Evolutionary conservation across 2,329 filamentous ascomycete genomes (phyloP).

Genomic region (Stenocarpella maydis): DNA sequence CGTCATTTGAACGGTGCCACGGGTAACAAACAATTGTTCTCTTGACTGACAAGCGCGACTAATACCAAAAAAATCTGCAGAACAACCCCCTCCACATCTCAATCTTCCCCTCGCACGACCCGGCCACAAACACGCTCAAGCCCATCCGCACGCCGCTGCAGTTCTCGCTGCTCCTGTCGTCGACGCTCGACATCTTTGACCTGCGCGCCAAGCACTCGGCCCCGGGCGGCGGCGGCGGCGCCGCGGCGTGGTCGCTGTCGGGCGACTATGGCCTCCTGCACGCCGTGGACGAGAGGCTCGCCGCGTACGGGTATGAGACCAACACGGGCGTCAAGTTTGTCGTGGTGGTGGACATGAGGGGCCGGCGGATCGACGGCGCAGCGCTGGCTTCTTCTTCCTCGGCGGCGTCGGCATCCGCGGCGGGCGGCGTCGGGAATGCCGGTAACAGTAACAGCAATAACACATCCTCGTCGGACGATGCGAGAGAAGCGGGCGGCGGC

Average conservation of each 20-base stretch:
- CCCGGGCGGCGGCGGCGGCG: slow-evolving; percentile 51
- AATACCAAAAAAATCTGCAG: no score
- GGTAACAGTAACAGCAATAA: neutral
- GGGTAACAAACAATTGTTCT: no score
- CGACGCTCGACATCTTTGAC: slow-evolving; percentile 93
- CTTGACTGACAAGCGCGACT: no score
- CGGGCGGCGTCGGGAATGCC: no score
- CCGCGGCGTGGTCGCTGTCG: slow-evolving; percentile 55
- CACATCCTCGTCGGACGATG: slow-evolving; percentile 53
- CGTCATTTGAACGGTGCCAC: no score
- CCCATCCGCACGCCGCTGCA: slow-evolving; percentile 79
- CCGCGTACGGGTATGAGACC: slow-evolving; percentile 94
- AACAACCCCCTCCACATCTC: slow-evolving; percentile 96
- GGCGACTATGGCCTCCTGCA: slow-evolving; percentile 93
- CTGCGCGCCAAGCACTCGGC: slow-evolving; percentile 72
- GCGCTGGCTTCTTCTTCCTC: slow-evolving; percentile 32
- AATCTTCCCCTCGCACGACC: slow-evolving; percentile 80
- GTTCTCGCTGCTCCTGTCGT: slow-evolving; percentile 90
- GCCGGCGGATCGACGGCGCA: slow-evolving; percentile 59
- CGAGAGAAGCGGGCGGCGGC: slow-evolving; percentile 52
- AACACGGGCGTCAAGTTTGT: slow-evolving; percentile 95
- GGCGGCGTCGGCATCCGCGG: slow-evolving; percentile 28
- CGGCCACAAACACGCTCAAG: slow-evolving; percentile 55
- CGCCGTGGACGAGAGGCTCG: slow-evolving; percentile 90
- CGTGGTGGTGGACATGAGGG: slow-evolving; percentile 89